Evolutionary conservation across 2,329 filamentous ascomycete species (phyloP), one percentile per base, ranked within the genome.

Genomic region (Neospermospora avenae): DNA sequence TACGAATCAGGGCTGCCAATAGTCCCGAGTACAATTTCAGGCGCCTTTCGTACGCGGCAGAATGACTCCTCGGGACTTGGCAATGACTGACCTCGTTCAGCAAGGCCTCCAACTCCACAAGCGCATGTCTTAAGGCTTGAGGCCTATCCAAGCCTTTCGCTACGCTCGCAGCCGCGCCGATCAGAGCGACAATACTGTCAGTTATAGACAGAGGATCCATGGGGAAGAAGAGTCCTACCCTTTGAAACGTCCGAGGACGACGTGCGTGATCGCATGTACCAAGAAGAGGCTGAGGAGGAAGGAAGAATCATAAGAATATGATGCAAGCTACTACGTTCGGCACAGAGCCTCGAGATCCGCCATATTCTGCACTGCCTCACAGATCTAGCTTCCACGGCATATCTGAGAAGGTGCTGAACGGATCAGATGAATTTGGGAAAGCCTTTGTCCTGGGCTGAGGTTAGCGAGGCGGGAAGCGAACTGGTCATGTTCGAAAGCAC

Each of bases 141-240:
- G 41, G 49, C 49, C 16, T 53, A 11, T 53, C 28, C 10, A 53
- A 34, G 22, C 49, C 31, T 53, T 34, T n/a, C 11, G 41, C 25
- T 14, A 39, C 37, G 10, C 31, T 39, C 10, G 34, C 41, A n/a
- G 49, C 49, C 24, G 31, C 49, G 24, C 42, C 42, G 37, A 39
- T 37, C 16, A 53, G 20, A 22, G 54, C 54, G 14, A 48, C 31
- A n/a, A 56, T 34, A 24, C 54, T 56, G 11, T 41, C 54, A 22
- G 54, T 28, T 3, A 56, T 56, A 13, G 54, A 56, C 20, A 56
- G 34, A 11, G 54, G 54, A 48, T 56, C 54, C 54, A 56, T 56
- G 37, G 25, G 4, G 42, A 45, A 24, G 42, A 45, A 8, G 10
- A 22, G 25, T 13, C 25, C 25, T 22, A 22, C 25, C 8, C 20